These are phyloP conservation scores for Kwoniella europaea DNA, from an alignment of 768 basidiomycete species.

Conservation along the genomic window DNA sequence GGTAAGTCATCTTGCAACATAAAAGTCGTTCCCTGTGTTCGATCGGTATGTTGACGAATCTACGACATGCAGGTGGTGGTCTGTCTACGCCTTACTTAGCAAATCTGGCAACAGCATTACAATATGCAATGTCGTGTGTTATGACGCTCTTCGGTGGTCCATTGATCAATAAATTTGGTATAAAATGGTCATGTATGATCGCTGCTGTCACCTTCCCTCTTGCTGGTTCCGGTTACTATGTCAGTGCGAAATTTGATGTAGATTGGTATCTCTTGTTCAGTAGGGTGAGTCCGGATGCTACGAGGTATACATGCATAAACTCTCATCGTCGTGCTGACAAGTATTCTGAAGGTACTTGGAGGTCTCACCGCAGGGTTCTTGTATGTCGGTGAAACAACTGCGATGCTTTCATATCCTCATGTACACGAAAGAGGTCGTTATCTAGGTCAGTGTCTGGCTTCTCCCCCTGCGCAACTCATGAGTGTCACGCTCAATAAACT, in stretches of 20 bases:
- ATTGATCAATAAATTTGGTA: slow-evolving; percentile 27
- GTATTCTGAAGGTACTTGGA: slow-evolving; percentile 12
- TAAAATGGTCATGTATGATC: slow-evolving; percentile 26
- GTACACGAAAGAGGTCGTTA: slow-evolving; percentile 23
- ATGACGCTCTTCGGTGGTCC: slow-evolving; percentile 33
- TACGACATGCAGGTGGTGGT: slow-evolving; percentile 26
- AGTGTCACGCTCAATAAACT: neutral
- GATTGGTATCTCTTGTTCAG: slow-evolving; percentile 32
- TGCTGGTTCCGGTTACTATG: slow-evolving; percentile 32
- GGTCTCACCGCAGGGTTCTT: slow-evolving; percentile 23
- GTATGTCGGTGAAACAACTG: slow-evolving; percentile 30
- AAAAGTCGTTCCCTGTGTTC: too few relatives aligned
- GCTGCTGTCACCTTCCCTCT: slow-evolving; percentile 30
- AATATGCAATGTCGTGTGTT: slow-evolving; percentile 20
- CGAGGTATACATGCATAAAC: neutral
- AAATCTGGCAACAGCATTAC: slow-evolving; percentile 17
- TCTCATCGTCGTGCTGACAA: neutral
- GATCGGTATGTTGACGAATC: too few relatives aligned
- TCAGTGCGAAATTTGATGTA: slow-evolving; percentile 14
- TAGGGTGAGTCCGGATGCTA: slow-evolving; percentile 9
- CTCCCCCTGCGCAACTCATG: neutral
- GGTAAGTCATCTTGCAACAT: too few relatives aligned
- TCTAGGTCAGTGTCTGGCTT: slow-evolving; percentile 12
- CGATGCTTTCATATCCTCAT: slow-evolving; percentile 31
- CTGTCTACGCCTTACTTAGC: slow-evolving; percentile 23